Base-by-base conservation (phyloP, 768 basidiomycete genomes). In the Stropharia rugosoannulata region DNA sequence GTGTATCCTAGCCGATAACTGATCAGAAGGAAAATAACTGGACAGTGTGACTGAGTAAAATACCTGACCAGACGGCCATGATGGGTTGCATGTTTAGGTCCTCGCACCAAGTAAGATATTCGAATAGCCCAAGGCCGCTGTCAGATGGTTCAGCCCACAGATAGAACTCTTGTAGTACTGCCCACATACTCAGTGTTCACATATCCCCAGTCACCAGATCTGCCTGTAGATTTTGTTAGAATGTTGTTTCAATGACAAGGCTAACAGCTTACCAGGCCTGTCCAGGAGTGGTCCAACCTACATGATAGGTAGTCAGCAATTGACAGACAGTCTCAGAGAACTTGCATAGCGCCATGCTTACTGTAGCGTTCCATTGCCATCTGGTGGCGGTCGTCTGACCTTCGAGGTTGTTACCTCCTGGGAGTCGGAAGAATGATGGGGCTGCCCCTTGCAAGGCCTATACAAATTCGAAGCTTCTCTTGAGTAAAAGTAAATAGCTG, bases 311-410 rank as follows among this genome's bases (percentile, higher is more conserved):
- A 8, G 51, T 3, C 4, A 29, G n/a, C 13, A 51, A 51, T 51
- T 13, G 16, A 2, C 6, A 6, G 32, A 12, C 12, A 41, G 25
- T 16, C 36, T 10, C 9, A 6, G 38, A 25, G n/a, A 39, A 2
- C 0, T 1, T 22, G 4, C 22, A 2, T 4, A 22, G 22, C 22
- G 22, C 22, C 2, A 6, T 10, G 50, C 57, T n/a, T 16, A 86
- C 74, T 4, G 85, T 87, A 5, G 75, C 73, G 59, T 84, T 81
- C 86, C 87, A 88, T 61, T 81, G 76, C 86, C 86, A 88, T 12
- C 86, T 72, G 61, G 19, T 43, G 19, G 11, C 65, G 71, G 49
- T 71, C 70, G 53, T 75, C 64, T 41, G 38, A 42, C 52, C 65
- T 59, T 72, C 73, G 27, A 67, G 58, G 48, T 68, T 81, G 67